Evolutionary conservation across 1,284 basidiomycete genomes (phyloP), one percentile per base, ranked within the genome.

Genomic region (Lentinula novae-zelandiae): DNA sequence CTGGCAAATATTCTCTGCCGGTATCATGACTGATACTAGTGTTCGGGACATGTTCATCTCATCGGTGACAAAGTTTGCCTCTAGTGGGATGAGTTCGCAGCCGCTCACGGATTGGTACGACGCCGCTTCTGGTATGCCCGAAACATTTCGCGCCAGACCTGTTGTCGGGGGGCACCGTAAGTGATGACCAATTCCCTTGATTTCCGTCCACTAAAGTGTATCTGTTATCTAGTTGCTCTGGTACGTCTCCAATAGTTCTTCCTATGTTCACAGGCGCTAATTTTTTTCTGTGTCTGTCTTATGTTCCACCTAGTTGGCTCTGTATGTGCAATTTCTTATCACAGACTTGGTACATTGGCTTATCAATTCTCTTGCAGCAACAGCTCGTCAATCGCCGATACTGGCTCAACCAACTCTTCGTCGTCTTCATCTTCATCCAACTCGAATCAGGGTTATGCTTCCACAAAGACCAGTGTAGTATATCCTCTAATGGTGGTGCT

Each of bases 61-160:
- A 51, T 75, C 81, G 0, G 83, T 88, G 42, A 76, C 76, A 67
- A 78, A 80, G 49, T 90, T 81, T 67, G 82, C 83, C 6, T 77
- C 82, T 0, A 75, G 81, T 62, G 82, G 83, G 17, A 65, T 75
- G 60, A 84, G 78, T 69, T 76, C 73, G 27, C 76, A 78, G 63
- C 84, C 85, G 2, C 74, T 87, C 40, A 78, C 82, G 0, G 85
- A 88, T 66, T 86, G 82, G 84, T 87, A 89, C 67, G 85, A 87
- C 64, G 82, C 84, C 0, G 73, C 71, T 7, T 74, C 80, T 64
- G 84, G 83, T 7, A 60, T 63, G 0, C 73, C 76, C 1, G 71
- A 82, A 57, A 78, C 78, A 2, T 86, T 86, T 76, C 75, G 77
- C 40, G 83, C 84, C n/a, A 76, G 85, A 17, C 84, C 84, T 12